These are phyloP conservation scores for Laetiporus sulphureus DNA, from an alignment of 1,284 basidiomycete genomes.

Conservation along the genomic window DNA sequence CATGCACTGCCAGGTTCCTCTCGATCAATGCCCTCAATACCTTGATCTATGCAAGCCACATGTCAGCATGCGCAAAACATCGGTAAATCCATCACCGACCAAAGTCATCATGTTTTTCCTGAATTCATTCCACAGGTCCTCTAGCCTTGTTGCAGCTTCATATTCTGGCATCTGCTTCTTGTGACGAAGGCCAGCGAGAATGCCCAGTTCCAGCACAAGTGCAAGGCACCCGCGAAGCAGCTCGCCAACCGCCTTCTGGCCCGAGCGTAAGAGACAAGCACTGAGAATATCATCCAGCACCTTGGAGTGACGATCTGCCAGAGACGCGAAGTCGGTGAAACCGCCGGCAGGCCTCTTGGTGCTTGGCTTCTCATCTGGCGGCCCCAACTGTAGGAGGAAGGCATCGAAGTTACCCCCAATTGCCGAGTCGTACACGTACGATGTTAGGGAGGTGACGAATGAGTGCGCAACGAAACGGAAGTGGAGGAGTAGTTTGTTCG, in stretches of 20 bases:
- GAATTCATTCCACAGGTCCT: slow-evolving; percentile 50
- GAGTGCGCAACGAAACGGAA: slow-evolving; percentile 70
- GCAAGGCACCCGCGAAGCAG: slow-evolving; percentile 62
- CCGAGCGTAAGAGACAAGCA: slow-evolving; percentile 70
- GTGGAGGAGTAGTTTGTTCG: slow-evolving; percentile 50
- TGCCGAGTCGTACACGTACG: slow-evolving; percentile 72
- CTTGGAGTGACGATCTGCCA: slow-evolving; percentile 63
- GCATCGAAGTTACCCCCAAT: slow-evolving; percentile 70
- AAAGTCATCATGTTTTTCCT: slow-evolving; percentile 32
- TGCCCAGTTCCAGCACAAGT: slow-evolving; percentile 63
- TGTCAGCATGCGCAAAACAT: not conserved
- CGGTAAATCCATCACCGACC: slow-evolving; percentile 12
- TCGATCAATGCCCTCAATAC: slow-evolving; percentile 21
- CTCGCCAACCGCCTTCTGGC: slow-evolving; percentile 62
- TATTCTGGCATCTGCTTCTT: slow-evolving; percentile 50
- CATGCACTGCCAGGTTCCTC: not conserved
- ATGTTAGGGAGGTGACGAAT: slow-evolving; percentile 58
- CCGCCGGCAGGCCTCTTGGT: slow-evolving; percentile 15
- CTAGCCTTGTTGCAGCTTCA: slow-evolving; percentile 47
- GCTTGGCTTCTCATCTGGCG: slow-evolving; percentile 9
- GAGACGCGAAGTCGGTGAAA: slow-evolving; percentile 71
- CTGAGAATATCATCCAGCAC: slow-evolving; percentile 72
- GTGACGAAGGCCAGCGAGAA: slow-evolving; percentile 59
- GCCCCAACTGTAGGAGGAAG: slow-evolving; percentile 39
- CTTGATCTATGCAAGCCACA: slow-evolving; percentile 20